These are phyloP conservation scores for Suillus brevipes DNA, from an alignment of 768 basidiomycete species.

Conservation along the genomic window DNA sequence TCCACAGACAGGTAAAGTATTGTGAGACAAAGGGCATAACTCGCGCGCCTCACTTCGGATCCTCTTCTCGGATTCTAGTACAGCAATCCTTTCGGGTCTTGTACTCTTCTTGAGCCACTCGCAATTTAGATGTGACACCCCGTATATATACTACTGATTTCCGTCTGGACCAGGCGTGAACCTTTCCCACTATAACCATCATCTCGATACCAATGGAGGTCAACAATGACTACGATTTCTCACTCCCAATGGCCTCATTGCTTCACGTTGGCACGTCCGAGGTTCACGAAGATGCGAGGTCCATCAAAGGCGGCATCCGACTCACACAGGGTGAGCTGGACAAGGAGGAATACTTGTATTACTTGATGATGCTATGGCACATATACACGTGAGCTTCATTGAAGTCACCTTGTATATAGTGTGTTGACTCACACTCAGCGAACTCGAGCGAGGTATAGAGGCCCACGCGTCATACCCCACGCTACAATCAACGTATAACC, in stretches of 20 bases:
- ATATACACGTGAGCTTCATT: constrained; percentile 63
- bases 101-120: neutral
- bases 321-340: constrained; percentile 59
- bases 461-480: constrained; percentile 60
- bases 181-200: neutral
- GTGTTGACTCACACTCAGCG: constrained; percentile 32
- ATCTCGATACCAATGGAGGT: neutral
- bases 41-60: neutral
- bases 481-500: constrained; percentile 71
- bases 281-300: constrained; percentile 60
- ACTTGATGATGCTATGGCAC: constrained; percentile 77
- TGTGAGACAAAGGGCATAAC: neutral
- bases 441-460: constrained; percentile 58
- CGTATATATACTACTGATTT: neutral
- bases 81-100: neutral
- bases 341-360: constrained; percentile 65
- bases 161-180: neutral
- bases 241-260: constrained; percentile 37
- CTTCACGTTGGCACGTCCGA: constrained; percentile 40
- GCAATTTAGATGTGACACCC: neutral
- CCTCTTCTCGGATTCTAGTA: no score
- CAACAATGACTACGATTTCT: constrained; percentile 20
- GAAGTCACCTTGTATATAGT: neutral
- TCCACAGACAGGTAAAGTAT: neutral
- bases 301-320: constrained; percentile 55